Evolutionary conservation across 1,284 basidiomycete species (phyloP), one percentile per base, ranked within the genome.

Genomic region (Sporisorium reilianum): DNA sequence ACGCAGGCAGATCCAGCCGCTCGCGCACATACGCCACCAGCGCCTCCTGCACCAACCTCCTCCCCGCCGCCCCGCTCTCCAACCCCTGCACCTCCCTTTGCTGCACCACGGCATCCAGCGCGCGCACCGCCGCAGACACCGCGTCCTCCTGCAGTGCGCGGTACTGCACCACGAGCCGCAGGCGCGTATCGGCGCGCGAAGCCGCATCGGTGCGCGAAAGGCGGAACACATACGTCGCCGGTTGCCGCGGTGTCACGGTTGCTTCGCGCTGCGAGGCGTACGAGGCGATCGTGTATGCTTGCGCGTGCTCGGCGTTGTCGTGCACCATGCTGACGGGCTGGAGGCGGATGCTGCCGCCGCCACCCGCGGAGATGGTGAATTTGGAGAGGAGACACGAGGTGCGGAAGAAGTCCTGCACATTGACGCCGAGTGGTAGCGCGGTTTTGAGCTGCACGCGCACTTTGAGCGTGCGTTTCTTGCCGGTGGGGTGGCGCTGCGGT

Each of bases 321-420:
- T 51, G 46, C 2, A 38, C 49, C 22, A 82, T 58, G 3, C 44
- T 36, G 3, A 75, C 73, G 0, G 56, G 55, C n/a, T 51, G 55
- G 9, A 82, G 26, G 3, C 73, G 54, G n/a, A 80, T 49, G 11
- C 61, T 65, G 1, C 63, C 70, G 3, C 42, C 56, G 5, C 70
- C 66, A 5, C 70, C 79, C 0, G 79, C 66, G 3, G 67, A 71
- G 54, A 82, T 75, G 44, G 76, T 71, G 52, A 82, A 82, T 25
- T 80, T 82, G 40, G 75, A 80, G 8, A 83, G 55, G 12, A 84
- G 60, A 20, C 50, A 52, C 2, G 64, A 54, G 14, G 57, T 51
- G 7, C 81, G 77, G 79, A 84, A 84, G 34, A 77, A 78, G 70
- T 84, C 83, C 34, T 84, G 82, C n/a, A 84, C 78, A 32, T 84